Conservation (phyloP, 176 grass and related monocot species). For the Phragmites australis region DNA sequence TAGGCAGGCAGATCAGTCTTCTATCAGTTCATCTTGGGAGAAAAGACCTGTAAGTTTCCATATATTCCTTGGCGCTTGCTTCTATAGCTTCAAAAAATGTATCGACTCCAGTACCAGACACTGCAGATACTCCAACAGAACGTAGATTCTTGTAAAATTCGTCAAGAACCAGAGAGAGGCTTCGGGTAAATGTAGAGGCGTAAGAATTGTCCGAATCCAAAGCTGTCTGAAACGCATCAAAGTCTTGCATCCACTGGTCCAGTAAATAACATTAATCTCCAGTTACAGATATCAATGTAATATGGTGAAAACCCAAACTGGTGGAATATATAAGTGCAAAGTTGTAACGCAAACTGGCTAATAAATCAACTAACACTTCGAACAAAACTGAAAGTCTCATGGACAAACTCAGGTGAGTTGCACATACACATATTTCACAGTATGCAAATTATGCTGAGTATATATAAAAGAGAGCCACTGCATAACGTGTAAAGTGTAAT, state of each 20-base stretch:
- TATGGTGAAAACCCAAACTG: background rate
- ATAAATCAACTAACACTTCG: background rate
- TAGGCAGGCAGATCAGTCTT: background rate
- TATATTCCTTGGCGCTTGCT: slow-evolving; percentile 76
- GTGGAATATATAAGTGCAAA: background rate
- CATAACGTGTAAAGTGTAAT: background rate
- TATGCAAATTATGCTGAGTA: background rate
- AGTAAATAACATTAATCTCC: slow-evolving; percentile 33
- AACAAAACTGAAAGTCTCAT: background rate
- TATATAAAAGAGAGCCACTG: background rate
- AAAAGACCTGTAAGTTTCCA: slow-evolving; percentile 86
- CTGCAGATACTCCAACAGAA: slow-evolving; percentile 86
- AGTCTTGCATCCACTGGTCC: slow-evolving; percentile 96
- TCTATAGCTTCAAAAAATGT: slow-evolving; percentile 80
- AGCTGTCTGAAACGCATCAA: slow-evolving; percentile 84
- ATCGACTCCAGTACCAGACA: slow-evolving; percentile 77
- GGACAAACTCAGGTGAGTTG: background rate
- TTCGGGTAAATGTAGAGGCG: slow-evolving; percentile 72
- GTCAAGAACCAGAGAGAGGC: slow-evolving; percentile 79
- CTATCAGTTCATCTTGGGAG: background rate
- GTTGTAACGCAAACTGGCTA: background rate
- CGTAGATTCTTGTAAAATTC: slow-evolving; percentile 91
- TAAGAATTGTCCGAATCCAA: slow-evolving; percentile 85
- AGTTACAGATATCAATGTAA: background rate
- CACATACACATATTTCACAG: background rate